Percentiles rank a stretch among this genome's conserved stretches.
Evolutionary conservation across 352 stramenopile genomes (phyloP).

Genomic region (Phytopythium boreale): DNA sequence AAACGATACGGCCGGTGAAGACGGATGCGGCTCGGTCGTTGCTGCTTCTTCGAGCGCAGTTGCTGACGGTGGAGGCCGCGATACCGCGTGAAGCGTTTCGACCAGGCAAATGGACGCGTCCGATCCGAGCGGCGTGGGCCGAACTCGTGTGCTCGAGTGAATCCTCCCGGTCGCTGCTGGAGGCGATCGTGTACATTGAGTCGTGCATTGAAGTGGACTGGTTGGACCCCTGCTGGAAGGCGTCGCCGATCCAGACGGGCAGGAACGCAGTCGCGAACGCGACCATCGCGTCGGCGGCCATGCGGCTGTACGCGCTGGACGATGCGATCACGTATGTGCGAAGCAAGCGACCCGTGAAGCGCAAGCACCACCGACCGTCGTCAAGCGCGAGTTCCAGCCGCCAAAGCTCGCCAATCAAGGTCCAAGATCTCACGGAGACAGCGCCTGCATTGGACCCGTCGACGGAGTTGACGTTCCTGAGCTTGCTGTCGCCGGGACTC

Average conservation of each 20-base stretch:
- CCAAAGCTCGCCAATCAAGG: constrained; percentile 27
- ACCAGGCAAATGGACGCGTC: constrained; percentile 56
- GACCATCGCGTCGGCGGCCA: constrained; percentile 69
- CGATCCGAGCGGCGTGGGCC: constrained; percentile 68
- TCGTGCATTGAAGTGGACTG: constrained; percentile 72
- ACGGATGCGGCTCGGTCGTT: constrained; percentile 34
- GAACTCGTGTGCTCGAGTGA: constrained; percentile 71
- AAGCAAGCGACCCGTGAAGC: constrained; percentile 53
- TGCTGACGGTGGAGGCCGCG: constrained; percentile 68
- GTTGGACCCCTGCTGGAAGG: constrained; percentile 75
- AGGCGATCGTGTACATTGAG: constrained; percentile 73
- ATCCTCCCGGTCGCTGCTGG: constrained; percentile 39
- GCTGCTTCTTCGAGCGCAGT: constrained; percentile 55
- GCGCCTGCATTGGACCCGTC: constrained; percentile 23
- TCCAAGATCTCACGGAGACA: constrained; percentile 24
- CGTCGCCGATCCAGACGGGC: constrained; percentile 56
- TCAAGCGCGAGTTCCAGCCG: constrained; percentile 25
- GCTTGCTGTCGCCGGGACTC: constrained; percentile 27
- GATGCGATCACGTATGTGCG: constrained; percentile 74
- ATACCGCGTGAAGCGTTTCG: constrained; percentile 81
- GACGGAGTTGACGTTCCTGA: constrained; percentile 52
- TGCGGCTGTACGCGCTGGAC: constrained; percentile 76
- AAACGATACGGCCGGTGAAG: constrained; percentile 50
- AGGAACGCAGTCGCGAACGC: constrained; percentile 51
- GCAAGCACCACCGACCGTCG: constrained; percentile 29